phyloP scores from a whole-genome alignment of 2,329 filamentous ascomycete species.

The Sordariomycetes sp. region DNA sequence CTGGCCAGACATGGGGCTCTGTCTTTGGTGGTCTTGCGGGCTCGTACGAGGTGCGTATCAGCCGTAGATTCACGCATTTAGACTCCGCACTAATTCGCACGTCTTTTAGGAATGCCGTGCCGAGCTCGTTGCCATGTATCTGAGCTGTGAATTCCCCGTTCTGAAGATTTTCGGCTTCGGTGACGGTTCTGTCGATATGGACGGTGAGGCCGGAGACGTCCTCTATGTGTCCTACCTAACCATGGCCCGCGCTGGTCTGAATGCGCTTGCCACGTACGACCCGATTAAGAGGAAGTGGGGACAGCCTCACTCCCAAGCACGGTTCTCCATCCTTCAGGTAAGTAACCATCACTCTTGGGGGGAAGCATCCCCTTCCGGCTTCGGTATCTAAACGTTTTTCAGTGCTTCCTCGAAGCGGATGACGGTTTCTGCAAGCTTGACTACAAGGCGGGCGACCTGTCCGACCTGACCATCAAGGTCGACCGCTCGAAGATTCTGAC shows the following conservation, averaged over 20 bases:
- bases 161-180: constrained; percentile 89
- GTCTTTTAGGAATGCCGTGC: constrained; percentile 52
- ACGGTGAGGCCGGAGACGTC: constrained; percentile 71
- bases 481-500: constrained; percentile 81
- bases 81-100: not conserved
- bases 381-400: not conserved
- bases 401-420: constrained; percentile 76
- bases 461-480: constrained; percentile 70
- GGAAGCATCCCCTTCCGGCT: not conserved
- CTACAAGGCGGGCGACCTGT: constrained; percentile 61
- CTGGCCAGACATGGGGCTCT: constrained; percentile 87
- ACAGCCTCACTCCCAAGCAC: constrained; percentile 82
- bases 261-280: constrained; percentile 89
- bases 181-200: constrained; percentile 61
- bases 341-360: not conserved
- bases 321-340: constrained; percentile 70
- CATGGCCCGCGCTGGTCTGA: constrained; percentile 89
- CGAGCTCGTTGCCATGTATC: constrained; percentile 85
- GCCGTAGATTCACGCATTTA: not conserved
- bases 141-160: constrained; percentile 81
- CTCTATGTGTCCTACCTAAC: constrained; percentile 80
- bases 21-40: constrained; percentile 83
- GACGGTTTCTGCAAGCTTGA: constrained; percentile 77
- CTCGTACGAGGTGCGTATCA: constrained; percentile 54
- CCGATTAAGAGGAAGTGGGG: constrained; percentile 87